Conservation (phyloP, 2,329 filamentous ascomycete genomes). For the Sclerotinia sclerotiorum region DNA sequence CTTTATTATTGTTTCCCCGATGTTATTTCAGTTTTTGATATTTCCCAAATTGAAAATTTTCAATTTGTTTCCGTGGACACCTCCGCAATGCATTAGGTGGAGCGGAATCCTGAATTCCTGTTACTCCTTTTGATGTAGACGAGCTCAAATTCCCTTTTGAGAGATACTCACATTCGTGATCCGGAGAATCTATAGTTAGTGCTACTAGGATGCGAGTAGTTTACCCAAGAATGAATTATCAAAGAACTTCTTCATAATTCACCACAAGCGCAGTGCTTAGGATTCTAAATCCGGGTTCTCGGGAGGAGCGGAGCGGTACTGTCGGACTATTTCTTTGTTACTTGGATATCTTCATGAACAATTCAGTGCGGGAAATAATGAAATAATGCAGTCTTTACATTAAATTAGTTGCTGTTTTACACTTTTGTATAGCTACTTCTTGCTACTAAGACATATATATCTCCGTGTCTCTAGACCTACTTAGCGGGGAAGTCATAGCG, state of each 20-base stretch:
- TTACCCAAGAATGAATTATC: not conserved
- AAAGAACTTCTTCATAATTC: not conserved
- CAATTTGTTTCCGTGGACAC: not conserved
- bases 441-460: too few relatives aligned
- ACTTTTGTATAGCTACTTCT: too few relatives aligned
- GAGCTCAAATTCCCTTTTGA: not conserved
- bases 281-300: not conserved
- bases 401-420: too few relatives aligned
- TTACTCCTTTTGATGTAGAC: not conserved
- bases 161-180: not conserved
- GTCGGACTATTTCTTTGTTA: not conserved
- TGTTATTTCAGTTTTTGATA: too few relatives aligned
- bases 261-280: not conserved
- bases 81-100: not conserved
- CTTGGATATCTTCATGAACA: too few relatives aligned
- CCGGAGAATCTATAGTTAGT: too few relatives aligned
- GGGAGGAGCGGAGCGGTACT: not conserved
- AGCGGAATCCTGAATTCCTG: not conserved
- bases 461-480: too few relatives aligned
- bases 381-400: too few relatives aligned
- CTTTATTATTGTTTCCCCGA: accelerated
- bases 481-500: too few relatives aligned
- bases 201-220: too few relatives aligned
- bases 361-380: too few relatives aligned
- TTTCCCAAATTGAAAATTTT: not conserved